Evolutionary conservation across 2,329 filamentous ascomycete species (phyloP).

Genomic region (Fusarium brachygibbosum): DNA sequence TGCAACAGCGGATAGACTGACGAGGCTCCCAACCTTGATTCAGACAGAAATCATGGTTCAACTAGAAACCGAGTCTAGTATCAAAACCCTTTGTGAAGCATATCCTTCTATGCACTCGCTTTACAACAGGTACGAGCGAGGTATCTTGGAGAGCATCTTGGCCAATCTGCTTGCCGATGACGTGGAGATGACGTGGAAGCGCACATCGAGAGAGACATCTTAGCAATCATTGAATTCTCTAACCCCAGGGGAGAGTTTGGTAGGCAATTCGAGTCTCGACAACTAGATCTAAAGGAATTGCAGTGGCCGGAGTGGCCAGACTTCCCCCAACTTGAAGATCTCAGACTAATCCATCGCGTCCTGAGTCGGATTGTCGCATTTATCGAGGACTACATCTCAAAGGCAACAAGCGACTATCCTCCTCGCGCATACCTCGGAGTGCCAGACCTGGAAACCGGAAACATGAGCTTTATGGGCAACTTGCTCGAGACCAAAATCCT

Average conservation of each 20-base stretch:
- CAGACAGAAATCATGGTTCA: not conserved
- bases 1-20: not conserved
- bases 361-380: not conserved
- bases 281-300: fast-evolving
- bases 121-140: not conserved
- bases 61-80: not conserved
- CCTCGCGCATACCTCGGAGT: not conserved
- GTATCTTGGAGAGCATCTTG: not conserved
- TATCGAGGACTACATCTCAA: not conserved
- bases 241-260: fast-evolving
- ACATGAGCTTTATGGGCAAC: not conserved
- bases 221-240: not conserved
- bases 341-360: not conserved
- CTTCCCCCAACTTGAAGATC: not conserved
- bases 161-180: not conserved
- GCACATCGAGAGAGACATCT: not conserved
- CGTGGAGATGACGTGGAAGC: not conserved
- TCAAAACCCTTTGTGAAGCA: not conserved
- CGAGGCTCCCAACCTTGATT: not conserved
- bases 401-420: not conserved
- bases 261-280: not conserved
- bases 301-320: not conserved
- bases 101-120: not conserved
- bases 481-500: not conserved
- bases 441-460: not conserved